Conservation (phyloP, 1,284 basidiomycete species). For the Papiliotrema laurentii region DNA sequence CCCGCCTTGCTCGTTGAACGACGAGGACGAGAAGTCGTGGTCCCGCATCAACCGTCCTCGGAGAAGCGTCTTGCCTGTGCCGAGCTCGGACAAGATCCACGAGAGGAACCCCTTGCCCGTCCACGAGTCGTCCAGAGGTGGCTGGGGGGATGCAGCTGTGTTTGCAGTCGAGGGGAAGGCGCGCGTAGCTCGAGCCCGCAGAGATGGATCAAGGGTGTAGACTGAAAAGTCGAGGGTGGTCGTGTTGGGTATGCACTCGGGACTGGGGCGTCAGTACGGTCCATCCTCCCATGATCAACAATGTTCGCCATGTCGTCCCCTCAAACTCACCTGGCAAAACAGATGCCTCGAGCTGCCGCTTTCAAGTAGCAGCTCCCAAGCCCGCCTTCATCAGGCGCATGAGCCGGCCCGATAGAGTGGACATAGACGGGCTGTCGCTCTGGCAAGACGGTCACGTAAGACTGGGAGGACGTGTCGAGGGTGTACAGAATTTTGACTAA, state of each 20-base stretch:
- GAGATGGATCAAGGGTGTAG: slow-evolving; percentile 39
- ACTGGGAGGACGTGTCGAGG: slow-evolving; percentile 36
- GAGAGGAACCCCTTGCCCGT: slow-evolving; percentile 42
- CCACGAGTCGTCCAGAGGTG: slow-evolving; percentile 18
- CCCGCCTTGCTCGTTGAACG: slow-evolving; percentile 30
- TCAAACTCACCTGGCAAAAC: slow-evolving; percentile 42
- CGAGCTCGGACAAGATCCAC: slow-evolving; percentile 33
- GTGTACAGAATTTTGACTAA: slow-evolving; percentile 45
- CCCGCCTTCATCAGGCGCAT: slow-evolving; percentile 3
- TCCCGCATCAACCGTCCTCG: slow-evolving; percentile 34
- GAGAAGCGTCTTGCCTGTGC: slow-evolving; percentile 27
- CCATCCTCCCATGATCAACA: slow-evolving; percentile 2
- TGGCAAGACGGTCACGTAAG: slow-evolving; percentile 35
- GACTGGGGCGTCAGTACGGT: too few species aligned
- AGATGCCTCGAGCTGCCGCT: slow-evolving; percentile 33
- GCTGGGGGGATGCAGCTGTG: slow-evolving; percentile 3
- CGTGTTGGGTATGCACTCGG: slow-evolving; percentile 38
- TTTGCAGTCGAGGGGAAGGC: slow-evolving; percentile 18
- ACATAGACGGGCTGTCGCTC: slow-evolving; percentile 39
- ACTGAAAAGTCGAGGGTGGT: slow-evolving; percentile 39
- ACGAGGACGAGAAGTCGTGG: slow-evolving; percentile 33
- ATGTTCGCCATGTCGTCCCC: not conserved
- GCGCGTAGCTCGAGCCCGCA: slow-evolving; percentile 5
- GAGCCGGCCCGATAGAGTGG: slow-evolving; percentile 18
- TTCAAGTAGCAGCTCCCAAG: slow-evolving; percentile 38